phyloP scores from a whole-genome alignment of 306 rosid genomes.

The Canavalia gladiata region DNA sequence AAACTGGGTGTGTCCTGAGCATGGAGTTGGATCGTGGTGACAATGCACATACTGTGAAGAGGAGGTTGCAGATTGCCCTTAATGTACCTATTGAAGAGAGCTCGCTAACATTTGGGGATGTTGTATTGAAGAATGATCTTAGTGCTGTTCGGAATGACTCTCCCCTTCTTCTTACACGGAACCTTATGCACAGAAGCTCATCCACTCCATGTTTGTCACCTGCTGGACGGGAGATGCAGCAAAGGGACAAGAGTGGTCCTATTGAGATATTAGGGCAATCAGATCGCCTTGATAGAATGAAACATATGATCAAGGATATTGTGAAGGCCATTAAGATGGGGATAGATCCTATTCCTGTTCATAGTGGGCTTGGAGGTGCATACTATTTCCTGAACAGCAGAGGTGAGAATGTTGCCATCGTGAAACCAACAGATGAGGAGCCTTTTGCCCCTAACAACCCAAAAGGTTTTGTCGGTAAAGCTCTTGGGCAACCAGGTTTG shows the following conservation, averaged over 20 bases:
- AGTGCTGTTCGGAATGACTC: constrained; percentile 83
- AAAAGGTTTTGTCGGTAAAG: constrained; percentile 93
- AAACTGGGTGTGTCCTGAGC: constrained; percentile 86
- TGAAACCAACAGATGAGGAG: constrained; percentile 97
- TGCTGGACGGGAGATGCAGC: constrained; percentile 84
- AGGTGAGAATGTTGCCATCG: constrained; percentile 90
- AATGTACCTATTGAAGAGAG: constrained; percentile 90
- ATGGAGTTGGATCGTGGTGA: constrained; percentile 92
- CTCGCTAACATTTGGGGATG: constrained; percentile 88
- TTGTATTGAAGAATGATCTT: constrained; percentile 85
- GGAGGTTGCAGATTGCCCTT: constrained; percentile 92
- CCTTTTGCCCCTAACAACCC: constrained; percentile 99
- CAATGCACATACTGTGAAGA: constrained; percentile 95
- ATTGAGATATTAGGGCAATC: constrained; percentile 88
- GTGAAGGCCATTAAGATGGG: constrained; percentile 81
- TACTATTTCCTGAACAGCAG: constrained; percentile 78
- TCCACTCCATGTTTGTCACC: constrained; percentile 97
- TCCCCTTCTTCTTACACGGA: constrained; percentile 88
- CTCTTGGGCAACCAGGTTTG: constrained; percentile 96
- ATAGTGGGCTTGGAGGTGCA: constrained; percentile 97
- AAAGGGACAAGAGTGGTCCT: constrained; percentile 85
- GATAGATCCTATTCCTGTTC: constrained; percentile 85
- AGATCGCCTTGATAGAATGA: constrained; percentile 56
- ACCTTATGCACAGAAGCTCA: constrained; percentile 85
- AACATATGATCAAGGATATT: constrained; percentile 68